Conservation (phyloP, 768 basidiomycete species). For the Boletus tylopilopsis region DNA sequence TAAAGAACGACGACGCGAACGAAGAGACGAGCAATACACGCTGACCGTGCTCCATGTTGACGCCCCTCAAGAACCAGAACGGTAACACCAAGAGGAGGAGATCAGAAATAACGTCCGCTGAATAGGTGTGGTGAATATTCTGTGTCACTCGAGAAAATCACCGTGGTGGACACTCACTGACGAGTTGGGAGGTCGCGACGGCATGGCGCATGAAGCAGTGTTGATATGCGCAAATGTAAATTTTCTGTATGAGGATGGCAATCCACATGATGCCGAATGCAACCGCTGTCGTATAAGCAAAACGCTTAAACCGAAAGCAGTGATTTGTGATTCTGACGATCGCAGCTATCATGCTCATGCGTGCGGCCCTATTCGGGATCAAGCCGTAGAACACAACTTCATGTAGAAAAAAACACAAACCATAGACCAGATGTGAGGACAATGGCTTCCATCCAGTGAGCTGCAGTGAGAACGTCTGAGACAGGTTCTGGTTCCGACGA, state of each 20-base stretch:
- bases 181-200: not conserved
- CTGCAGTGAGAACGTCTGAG: not conserved
- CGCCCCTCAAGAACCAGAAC: not conserved
- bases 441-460: not conserved
- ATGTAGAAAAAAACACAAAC: slow-evolving; percentile 3
- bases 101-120: slow-evolving; percentile 15
- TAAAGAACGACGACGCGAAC: slow-evolving; percentile 13
- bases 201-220: not conserved
- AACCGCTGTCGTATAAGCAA: not conserved
- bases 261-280: slow-evolving; percentile 17
- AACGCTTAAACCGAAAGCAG: not conserved
- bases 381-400: not conserved
- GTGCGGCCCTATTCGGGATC: slow-evolving; percentile 9
- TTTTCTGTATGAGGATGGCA: not conserved
- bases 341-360: slow-evolving; percentile 16
- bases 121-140: not conserved
- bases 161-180: not conserved
- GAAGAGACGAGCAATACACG: slow-evolving; percentile 5
- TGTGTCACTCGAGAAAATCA: not conserved
- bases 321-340: slow-evolving; percentile 8
- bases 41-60: not conserved
- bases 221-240: not conserved
- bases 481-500: not conserved
- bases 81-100: slow-evolving; percentile 3
- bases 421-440: not conserved